Base-by-base conservation (phyloP, 2,329 filamentous ascomycete species). In the Talaromyces sp. region DNA sequence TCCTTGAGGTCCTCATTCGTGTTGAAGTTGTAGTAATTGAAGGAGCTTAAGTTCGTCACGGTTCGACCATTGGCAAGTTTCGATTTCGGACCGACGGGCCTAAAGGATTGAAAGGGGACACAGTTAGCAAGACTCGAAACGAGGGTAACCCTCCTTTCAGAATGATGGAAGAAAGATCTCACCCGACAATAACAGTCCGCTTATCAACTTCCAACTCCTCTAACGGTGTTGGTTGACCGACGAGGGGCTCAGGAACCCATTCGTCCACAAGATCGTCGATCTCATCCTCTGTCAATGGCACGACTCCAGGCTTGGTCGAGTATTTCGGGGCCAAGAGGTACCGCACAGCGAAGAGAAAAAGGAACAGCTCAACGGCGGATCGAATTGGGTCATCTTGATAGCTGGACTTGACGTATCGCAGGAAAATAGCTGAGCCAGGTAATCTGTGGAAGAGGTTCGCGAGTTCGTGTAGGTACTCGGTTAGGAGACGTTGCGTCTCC, bases 1-100 rank as follows among this genome's bases (percentile, higher is more conserved):
- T 97, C 91, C 69, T 96, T 96, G 66, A 99, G 86, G 32, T 87
- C 84, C 57, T 97, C 93, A 70, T 96, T 97, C 48, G 86, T 85
- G 60, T 95, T 90, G 73, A 99, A 91, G 77, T 99, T 97, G 80
- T 96, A 97, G 75, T 94, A 96, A 74, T 99, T 99, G 77, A 91
- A 94, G 1, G 90, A 95, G 33, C 91, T 93, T 59, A 99, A 86
- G 70, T 99, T 99, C 52, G 84, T 91, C 20, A 97, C 94, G 16
- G 89, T 96, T 61, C 90, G 88, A 65, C 94, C 94, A 72, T 87
- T 96, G 43, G 86, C 81, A 50, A 99, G 84, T 73, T 94, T 97
- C 45, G 88, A 87, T 72, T 94, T 96, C 42, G 94, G 92, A 9
- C 91, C 92, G 1, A 91, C 92, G 4, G 93, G 89, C 45, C 91